Percentiles rank a stretch among this genome's conserved stretches.
Evolutionary conservation across 352 stramenopile genomes (phyloP).

Genomic region (Pythium biforme): DNA sequence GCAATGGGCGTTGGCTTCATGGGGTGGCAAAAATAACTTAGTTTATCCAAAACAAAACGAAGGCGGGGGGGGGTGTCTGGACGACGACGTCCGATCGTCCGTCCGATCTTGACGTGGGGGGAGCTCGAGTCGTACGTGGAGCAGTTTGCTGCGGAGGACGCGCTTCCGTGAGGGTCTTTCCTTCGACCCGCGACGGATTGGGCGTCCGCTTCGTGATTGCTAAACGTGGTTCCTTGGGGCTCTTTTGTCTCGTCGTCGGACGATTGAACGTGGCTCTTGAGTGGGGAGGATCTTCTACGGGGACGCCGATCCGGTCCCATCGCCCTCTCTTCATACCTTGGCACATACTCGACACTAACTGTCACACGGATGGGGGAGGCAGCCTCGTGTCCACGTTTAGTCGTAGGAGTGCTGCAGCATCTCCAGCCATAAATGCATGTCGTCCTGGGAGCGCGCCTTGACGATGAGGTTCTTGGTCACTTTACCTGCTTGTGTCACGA

Average conservation of each 20-base stretch:
- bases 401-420: conserved; percentile 51
- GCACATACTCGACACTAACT: conserved; percentile 43
- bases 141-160: not conserved
- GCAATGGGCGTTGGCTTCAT: not conserved
- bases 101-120: not conserved
- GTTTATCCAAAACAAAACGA: conserved; percentile 19
- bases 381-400: conserved; percentile 23
- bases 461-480: conserved; percentile 68
- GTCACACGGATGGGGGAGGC: conserved; percentile 13
- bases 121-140: not conserved
- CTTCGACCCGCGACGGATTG: not conserved
- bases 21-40: conserved; percentile 26
- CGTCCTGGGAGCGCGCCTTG: conserved; percentile 63
- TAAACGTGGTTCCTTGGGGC: not conserved
- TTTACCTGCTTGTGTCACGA: conserved; percentile 68
- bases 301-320: not conserved
- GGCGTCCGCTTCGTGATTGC: not conserved
- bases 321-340: conserved; percentile 21
- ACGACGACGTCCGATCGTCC: not conserved
- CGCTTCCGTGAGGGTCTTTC: not conserved
- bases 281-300: not conserved
- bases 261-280: not conserved
- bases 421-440: conserved; percentile 80
- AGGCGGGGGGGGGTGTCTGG: not conserved
- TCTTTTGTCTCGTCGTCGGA: not conserved